Percentiles rank a stretch among this genome's conserved stretches.
These are phyloP conservation scores for Cladosporium sp. DNA, from an alignment of 2,329 filamentous ascomycete genomes.

Conservation along the genomic window DNA sequence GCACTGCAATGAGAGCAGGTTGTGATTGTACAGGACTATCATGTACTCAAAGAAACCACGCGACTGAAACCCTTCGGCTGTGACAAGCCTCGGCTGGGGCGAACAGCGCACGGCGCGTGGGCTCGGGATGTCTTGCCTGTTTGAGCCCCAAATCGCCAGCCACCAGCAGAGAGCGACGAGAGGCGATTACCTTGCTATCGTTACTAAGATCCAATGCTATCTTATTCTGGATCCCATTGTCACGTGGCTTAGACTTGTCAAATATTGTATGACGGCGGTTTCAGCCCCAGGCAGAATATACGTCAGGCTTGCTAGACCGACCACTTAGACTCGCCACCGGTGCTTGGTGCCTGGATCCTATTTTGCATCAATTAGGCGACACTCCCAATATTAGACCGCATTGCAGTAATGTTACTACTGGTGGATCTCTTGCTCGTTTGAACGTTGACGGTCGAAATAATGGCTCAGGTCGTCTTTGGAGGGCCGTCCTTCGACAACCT, in stretches of 20 bases:
- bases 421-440: neutral
- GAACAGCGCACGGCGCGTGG: neutral
- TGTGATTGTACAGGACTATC: neutral
- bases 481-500: neutral
- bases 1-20: too few species aligned
- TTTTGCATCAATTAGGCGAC: neutral
- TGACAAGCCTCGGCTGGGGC: neutral
- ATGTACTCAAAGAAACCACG: neutral
- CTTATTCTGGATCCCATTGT: neutral
- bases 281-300: neutral
- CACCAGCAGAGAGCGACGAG: neutral
- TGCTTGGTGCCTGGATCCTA: neutral
- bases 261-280: neutral
- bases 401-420: neutral
- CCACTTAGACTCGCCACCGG: neutral
- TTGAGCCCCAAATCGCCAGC: neutral
- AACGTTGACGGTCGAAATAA: neutral
- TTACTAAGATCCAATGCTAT: too few species aligned
- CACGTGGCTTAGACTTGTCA: neutral
- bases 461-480: constrained; percentile 6
- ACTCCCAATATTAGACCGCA: neutral
- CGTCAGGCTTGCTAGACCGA: neutral
- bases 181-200: neutral
- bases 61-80: neutral
- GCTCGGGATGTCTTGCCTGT: neutral